Base-by-base conservation (phyloP, 495 filamentous ascomycete species). In the Aspergillus steynii region DNA sequence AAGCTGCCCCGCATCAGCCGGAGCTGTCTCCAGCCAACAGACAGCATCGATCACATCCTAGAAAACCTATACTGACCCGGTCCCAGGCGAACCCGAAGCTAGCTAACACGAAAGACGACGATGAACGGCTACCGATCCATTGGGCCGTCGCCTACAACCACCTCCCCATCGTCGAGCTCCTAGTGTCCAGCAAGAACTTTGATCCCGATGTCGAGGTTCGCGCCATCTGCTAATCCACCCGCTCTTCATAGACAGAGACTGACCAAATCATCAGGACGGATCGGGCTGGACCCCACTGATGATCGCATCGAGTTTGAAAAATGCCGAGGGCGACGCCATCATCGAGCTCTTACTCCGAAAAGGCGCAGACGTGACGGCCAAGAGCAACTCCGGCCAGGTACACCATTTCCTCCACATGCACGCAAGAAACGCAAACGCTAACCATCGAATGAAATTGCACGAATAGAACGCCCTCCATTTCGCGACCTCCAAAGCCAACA, bases 241-340 rank as follows among this genome's bases (percentile, higher is more conserved):
- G 3, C 51, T n/a, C 15, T 31, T 25, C 8, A 6, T 5, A 5
- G 15, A 37, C 15, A 55, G 28, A 47, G 29, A 32, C 48, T 50
- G 47, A 50, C 12, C 1, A n/a, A 48, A 48, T n/a, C 56, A 27
- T 27, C 63, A 91, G 86, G 95, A 99, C 71, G 92, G 88, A 20
- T 88, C 86, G 8, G 93, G 94, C 55, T 99, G 95, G 95, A 96
- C 94, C 10, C 89, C 91, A 1, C 80, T 97, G 28, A 97, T 97
- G 93, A 97, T 97, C 55, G 90, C 94, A 9, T 83, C 89, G 9
- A 93, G 88, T 61, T 80, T 96, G 42, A 85, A 83, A 61, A 87
- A 87, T 64, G 89, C 75, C 25, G 79, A 77, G 59, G 82, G 80
- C 31, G 82, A 81, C 49, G 62, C 68, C 15, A 79, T 79, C 45